Conservation (phyloP, 805 yeast genomes). For the Metschnikowia gruessii region DNA sequence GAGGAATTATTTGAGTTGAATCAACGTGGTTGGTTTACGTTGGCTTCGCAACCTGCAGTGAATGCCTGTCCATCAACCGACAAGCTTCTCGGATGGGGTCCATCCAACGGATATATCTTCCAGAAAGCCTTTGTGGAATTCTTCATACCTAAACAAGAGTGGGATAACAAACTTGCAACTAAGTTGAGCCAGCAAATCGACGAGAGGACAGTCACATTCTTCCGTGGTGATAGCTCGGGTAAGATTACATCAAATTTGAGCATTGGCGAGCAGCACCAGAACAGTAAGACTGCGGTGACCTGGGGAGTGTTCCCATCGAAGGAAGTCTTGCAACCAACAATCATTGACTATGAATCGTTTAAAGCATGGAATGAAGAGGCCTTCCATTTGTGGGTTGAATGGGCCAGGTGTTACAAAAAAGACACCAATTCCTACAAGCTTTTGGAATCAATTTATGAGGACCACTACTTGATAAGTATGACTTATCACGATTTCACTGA, state of each 20-base stretch:
- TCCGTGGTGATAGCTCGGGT: conserved; percentile 63
- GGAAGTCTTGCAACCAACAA: conserved; percentile 87
- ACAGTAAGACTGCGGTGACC: conserved; percentile 77
- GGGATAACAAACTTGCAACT: conserved; percentile 58
- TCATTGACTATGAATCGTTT: conserved; percentile 88
- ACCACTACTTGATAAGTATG: conserved; percentile 76
- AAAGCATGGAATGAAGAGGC: conserved; percentile 97
- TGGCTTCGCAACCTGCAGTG: conserved; percentile 95
- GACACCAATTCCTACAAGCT: conserved; percentile 55
- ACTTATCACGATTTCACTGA: conserved; percentile 81
- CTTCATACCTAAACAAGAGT: conserved; percentile 68
- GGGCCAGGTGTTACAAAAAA: conserved; percentile 79
- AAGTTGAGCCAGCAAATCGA: conserved; percentile 39
- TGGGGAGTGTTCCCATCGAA: conserved; percentile 97
- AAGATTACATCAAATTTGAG: conserved; percentile 60
- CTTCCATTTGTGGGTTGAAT: conserved; percentile 83
- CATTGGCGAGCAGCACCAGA: conserved; percentile 28
- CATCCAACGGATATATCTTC: conserved; percentile 79
- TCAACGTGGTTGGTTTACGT: conserved; percentile 71
- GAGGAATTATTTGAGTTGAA: conserved; percentile 83
- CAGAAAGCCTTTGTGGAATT: conserved; percentile 90
- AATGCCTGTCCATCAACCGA: conserved; percentile 78
- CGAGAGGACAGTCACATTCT: conserved; percentile 62
- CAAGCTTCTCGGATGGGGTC: conserved; percentile 97
- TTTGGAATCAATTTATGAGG: conserved; percentile 56